Evolutionary conservation across 1,284 basidiomycete species (phyloP), one percentile per base, ranked within the genome.

Genomic region (Ustilago bromivora): DNA sequence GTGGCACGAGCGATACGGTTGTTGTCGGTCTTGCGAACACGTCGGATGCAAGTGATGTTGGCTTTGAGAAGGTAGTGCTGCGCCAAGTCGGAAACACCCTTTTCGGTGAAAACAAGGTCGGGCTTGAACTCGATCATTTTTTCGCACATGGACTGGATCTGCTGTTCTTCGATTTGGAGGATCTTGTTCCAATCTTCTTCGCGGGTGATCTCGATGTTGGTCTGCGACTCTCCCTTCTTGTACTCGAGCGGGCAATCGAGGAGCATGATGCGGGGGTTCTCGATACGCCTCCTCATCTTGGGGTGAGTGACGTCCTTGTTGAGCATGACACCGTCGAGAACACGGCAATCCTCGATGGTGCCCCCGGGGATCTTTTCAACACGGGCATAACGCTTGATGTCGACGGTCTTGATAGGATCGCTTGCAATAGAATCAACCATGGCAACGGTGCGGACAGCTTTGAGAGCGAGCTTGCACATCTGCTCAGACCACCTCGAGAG

Each of bases 231-330:
- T 52, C 96, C 96, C 90, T 98, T 99, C 89, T 98, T 99, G 89
- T 99, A 98, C 88, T 99, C 97, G 65, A 98, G 88, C 17, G 96
- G 95, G 87, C 96, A 99, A 88, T 99, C 96, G 64, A 99, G 89
- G 55, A 99, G 88, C 36, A 98, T 88, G 72, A 98, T 93, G 28
- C 96, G 88, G 6, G 96, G 97, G 82, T 95, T 94, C 78, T 90
- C 90, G 87, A 98, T 99, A 79, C 94, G 89, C 71, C 96, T 88
- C 70, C 96, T 89, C 96, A 98, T 99, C 85, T 94, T 93, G 32
- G 96, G 96, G 87, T 99, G 97, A 0, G 96, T 98, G 80, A 99
- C 94, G 87, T 99, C 96, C 89, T 99, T 99, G 91, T 98, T 98
- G 84, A 99, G 88, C 92, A 99, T 96, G 70, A 99, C 92, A 61